These are phyloP conservation scores for Coniochaeta ligniaria DNA, from an alignment of 2,329 filamentous ascomycete species.

Conservation along the genomic window DNA sequence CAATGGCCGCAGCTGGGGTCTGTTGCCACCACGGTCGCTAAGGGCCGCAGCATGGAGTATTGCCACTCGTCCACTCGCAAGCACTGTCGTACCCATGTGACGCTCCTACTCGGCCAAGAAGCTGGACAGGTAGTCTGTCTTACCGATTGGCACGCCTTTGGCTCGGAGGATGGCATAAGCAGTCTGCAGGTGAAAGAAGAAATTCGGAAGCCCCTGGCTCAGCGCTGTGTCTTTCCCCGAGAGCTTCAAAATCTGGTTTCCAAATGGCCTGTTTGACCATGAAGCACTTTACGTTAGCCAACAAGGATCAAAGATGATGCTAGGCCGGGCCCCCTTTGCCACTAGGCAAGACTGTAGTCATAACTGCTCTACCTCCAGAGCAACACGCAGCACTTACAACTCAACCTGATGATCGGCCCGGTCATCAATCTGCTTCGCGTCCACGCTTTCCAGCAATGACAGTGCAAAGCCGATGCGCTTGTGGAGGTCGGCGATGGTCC, in stretches of 20 bases:
- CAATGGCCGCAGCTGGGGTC: background rate
- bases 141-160: constrained; percentile 51
- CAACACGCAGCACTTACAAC: constrained; percentile 8
- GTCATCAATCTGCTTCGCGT: constrained; percentile 7
- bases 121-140: constrained; percentile 39
- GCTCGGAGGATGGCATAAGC: constrained; percentile 50
- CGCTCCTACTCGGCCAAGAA: constrained; percentile 5
- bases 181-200: constrained; percentile 52
- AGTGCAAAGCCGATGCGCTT: constrained; percentile 9
- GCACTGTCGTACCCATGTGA: no score
- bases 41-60: background rate
- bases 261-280: background rate
- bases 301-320: background rate
- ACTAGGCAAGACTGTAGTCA: background rate
- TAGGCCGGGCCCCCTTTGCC: background rate
- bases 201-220: constrained; percentile 39
- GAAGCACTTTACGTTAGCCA: background rate
- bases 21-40: background rate
- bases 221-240: constrained; percentile 5
- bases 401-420: constrained; percentile 8
- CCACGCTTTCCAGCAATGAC: constrained; percentile 9
- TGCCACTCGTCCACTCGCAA: no score
- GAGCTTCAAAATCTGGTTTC: background rate
- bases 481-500: constrained; percentile 11
- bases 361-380: background rate